Conservation (phyloP, 306 rosid species). For the Trifolium dubium region DNA sequence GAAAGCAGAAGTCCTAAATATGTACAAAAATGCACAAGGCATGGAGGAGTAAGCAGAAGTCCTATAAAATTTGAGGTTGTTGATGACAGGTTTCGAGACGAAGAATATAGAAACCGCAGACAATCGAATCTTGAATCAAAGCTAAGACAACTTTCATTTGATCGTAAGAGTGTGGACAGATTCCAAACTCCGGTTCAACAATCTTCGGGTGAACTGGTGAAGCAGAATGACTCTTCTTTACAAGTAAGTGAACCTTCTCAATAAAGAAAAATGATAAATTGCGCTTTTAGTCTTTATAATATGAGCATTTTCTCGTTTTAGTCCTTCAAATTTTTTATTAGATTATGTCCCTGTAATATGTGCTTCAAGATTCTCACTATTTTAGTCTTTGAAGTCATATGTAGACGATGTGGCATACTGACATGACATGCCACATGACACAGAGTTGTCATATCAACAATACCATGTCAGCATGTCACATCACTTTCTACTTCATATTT, state of each 20-base stretch:
- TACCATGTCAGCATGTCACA: neutral
- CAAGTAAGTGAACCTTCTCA: slow-evolving; percentile 46
- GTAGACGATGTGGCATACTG: neutral
- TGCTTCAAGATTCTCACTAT: neutral
- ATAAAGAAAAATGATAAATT: slow-evolving; percentile 6
- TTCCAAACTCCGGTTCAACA: slow-evolving; percentile 36
- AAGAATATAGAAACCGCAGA: slow-evolving; percentile 47
- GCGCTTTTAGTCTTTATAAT: neutral
- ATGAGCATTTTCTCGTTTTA: neutral
- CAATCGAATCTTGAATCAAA: slow-evolving; percentile 50
- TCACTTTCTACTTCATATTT: neutral
- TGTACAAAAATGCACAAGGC: slow-evolving; percentile 47
- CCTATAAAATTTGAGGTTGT: slow-evolving; percentile 74
- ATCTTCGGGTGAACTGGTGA: slow-evolving; percentile 32
- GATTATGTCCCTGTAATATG: neutral
- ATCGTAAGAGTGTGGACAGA: slow-evolving; percentile 42
- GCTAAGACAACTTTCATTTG: slow-evolving; percentile 43
- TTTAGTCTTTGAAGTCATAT: neutral
- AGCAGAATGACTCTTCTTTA: slow-evolving; percentile 43
- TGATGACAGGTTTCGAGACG: slow-evolving; percentile 77
- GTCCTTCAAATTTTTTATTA: neutral
- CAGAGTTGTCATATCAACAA: neutral
- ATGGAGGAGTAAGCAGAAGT: slow-evolving; percentile 50
- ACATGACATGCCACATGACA: neutral
- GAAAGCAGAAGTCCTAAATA: slow-evolving; percentile 76